Conservation (phyloP, 192 early-diverging fungal genomes). For the Obelidium mucronatum region DNA sequence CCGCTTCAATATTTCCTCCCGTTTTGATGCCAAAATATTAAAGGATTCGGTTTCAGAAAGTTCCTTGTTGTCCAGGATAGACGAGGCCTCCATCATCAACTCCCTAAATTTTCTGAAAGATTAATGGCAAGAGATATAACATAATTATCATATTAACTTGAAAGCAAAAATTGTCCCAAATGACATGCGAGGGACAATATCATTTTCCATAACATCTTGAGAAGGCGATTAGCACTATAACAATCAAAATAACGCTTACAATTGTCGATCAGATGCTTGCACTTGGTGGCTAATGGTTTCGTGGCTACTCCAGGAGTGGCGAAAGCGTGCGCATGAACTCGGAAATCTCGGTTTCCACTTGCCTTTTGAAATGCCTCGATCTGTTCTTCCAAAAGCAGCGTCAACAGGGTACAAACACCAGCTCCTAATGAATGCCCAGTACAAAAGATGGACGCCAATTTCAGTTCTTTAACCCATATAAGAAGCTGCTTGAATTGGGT, state of each 20-base stretch:
- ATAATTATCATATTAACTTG: slow-evolving; percentile 23
- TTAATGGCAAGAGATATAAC: neutral
- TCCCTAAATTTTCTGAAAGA: slow-evolving; percentile 5
- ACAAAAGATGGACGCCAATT: slow-evolving; percentile 39
- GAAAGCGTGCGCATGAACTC: slow-evolving; percentile 44
- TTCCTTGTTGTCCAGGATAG: slow-evolving; percentile 17
- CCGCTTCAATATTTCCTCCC: slow-evolving; percentile 13
- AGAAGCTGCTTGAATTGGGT: slow-evolving; percentile 46
- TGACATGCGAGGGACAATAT: slow-evolving; percentile 48
- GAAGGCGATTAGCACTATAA: too few species aligned
- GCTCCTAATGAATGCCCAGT: slow-evolving; percentile 56
- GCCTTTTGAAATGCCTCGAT: slow-evolving; percentile 28
- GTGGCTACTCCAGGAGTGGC: slow-evolving; percentile 51
- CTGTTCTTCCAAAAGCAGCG: slow-evolving; percentile 42
- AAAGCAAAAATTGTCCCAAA: slow-evolving; percentile 29
- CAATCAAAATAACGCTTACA: slow-evolving; percentile 25
- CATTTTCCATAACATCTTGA: slow-evolving; percentile 47
- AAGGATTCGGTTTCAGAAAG: slow-evolving; percentile 29
- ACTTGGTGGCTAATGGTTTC: slow-evolving; percentile 31
- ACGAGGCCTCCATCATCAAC: slow-evolving; percentile 27
- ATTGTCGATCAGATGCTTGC: slow-evolving; percentile 36
- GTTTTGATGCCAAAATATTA: slow-evolving; percentile 9
- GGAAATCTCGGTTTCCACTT: slow-evolving; percentile 36
- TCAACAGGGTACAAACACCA: slow-evolving; percentile 43
- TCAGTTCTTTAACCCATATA: slow-evolving; percentile 42